Conservation (phyloP, 139 green algal species). For the Coelastrella sp. region DNA sequence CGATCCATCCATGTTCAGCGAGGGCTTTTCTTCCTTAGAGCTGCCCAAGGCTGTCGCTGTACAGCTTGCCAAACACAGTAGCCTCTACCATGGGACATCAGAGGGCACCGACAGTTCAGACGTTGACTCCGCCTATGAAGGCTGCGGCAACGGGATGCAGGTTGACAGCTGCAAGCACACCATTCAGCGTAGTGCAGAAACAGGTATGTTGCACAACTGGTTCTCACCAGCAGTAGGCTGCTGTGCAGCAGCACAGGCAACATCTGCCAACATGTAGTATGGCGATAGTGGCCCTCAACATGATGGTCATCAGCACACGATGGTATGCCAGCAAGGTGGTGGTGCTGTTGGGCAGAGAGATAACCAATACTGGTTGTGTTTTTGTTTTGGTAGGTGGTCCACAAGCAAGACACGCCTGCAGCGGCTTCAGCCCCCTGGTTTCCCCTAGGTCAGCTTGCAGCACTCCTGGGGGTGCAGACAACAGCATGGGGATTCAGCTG, state of each 20-base stretch:
- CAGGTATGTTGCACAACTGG: neutral
- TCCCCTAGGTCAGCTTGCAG: constrained; percentile 42
- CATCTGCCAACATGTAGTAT: too few species aligned
- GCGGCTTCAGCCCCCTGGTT: neutral
- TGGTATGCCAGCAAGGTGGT: too few species aligned
- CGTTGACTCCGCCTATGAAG: neutral
- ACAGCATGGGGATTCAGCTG: constrained; percentile 28
- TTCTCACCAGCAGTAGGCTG: neutral
- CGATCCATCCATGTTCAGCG: neutral
- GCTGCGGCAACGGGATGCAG: neutral
- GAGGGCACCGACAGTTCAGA: neutral
- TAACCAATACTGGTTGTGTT: too few species aligned
- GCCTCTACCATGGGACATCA: neutral
- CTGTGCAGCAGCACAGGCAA: neutral
- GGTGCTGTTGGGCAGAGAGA: too few species aligned
- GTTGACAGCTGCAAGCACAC: neutral
- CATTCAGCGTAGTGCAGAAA: neutral
- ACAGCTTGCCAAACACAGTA: neutral
- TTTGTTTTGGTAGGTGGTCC: neutral
- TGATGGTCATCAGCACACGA: too few species aligned
- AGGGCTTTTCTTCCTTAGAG: neutral
- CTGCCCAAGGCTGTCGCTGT: constrained; percentile 30
- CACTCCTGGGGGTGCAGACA: constrained; percentile 27
- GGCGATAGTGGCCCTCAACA: too few species aligned
- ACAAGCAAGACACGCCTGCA: neutral